Evolutionary conservation across 345 rosid species (phyloP).

Genomic region (Acer yangbiense): DNA sequence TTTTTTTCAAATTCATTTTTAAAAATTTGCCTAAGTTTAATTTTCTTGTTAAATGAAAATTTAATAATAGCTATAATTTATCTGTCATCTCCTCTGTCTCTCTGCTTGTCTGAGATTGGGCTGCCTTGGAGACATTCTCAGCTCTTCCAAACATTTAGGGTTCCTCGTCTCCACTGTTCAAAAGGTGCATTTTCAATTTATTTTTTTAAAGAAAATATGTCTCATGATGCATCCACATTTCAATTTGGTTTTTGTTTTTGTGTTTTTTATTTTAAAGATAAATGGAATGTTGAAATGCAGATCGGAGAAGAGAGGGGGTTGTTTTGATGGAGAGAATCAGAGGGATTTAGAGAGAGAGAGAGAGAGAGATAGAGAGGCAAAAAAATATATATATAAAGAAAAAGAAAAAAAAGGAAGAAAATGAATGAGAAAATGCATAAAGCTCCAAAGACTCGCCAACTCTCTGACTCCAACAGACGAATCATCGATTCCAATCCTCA

Average conservation of each 20-base stretch:
- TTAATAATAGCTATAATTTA: background rate
- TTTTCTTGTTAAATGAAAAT: background rate
- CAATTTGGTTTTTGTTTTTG: background rate
- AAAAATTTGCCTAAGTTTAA: no score
- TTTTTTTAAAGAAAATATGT: no score
- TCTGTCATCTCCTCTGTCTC: background rate
- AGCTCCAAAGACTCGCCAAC: slow-evolving; percentile 35
- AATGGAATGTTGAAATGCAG: background rate
- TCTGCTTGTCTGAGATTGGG: slow-evolving; percentile 2
- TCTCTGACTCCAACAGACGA: slow-evolving; percentile 42
- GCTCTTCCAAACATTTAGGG: slow-evolving; percentile 3
- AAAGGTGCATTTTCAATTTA: background rate
- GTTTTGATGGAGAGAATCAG: slow-evolving; percentile 1
- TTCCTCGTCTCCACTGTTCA: slow-evolving; percentile 1
- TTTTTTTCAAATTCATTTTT: background rate
- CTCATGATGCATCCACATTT: no score
- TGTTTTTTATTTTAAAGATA: background rate
- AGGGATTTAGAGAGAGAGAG: background rate
- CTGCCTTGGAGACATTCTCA: slow-evolving; percentile 1
- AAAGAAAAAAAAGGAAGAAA: background rate
- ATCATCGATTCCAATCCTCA: slow-evolving; percentile 31
- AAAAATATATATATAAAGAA: background rate
- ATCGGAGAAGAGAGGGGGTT: background rate
- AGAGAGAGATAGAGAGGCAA: no score
- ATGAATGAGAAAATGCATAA: slow-evolving; percentile 24